phyloP scores from a whole-genome alignment of 106 monocot species.

The Chionographis japonica region DNA sequence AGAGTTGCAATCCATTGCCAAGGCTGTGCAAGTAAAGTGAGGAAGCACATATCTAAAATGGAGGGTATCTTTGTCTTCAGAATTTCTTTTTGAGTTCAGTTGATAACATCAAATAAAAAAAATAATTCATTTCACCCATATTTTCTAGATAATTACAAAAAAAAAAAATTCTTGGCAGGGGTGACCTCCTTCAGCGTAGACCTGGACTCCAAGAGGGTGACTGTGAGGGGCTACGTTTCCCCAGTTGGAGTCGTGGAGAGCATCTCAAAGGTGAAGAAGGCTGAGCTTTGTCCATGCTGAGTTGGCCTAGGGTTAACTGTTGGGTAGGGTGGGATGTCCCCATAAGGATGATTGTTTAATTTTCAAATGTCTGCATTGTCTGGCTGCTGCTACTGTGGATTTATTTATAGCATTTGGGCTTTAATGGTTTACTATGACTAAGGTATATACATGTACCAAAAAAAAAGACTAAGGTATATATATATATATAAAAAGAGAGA shows the following conservation, averaged over 20 bases:
- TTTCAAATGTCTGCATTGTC: too few relatives aligned
- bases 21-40: conserved; percentile 53
- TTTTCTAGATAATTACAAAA: background rate
- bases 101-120: too few relatives aligned
- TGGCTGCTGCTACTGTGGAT: too few relatives aligned
- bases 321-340: too few relatives aligned
- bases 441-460: too few relatives aligned
- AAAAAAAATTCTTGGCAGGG: conserved; percentile 19
- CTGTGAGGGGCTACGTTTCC: conserved; percentile 54
- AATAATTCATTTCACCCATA: too few relatives aligned
- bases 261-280: conserved; percentile 65
- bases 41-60: conserved; percentile 46
- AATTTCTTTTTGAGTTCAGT: too few relatives aligned
- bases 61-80: conserved; percentile 15
- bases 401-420: too few relatives aligned
- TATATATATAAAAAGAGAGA: too few relatives aligned
- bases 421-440: too few relatives aligned
- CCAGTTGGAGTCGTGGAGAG: conserved; percentile 46
- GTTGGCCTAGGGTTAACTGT: background rate
- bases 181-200: conserved; percentile 65
- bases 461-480: too few relatives aligned
- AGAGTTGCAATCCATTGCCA: conserved; percentile 46
- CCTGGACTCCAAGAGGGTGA: conserved; percentile 54
- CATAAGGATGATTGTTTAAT: too few relatives aligned
- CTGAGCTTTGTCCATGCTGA: conserved; percentile 48